Evolutionary conservation across 495 filamentous ascomycete genomes (phyloP).

Genomic region (Aspergillus coremiiformis): DNA sequence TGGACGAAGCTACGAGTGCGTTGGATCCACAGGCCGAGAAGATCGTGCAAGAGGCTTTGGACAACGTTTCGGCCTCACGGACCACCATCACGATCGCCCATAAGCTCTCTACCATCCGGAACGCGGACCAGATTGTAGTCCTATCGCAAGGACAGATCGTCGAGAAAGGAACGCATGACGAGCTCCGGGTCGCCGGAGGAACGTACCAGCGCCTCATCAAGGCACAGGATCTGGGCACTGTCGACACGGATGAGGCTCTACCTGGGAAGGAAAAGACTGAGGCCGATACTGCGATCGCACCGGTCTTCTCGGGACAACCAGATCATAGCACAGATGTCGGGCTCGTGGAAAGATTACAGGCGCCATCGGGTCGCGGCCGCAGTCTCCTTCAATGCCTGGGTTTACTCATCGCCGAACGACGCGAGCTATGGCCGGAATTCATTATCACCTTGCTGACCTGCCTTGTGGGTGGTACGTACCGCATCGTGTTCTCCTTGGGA

Average conservation of each 20-base stretch:
- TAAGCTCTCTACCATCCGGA: constrained; percentile 41
- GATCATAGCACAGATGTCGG: background rate
- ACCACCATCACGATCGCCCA: constrained; percentile 39
- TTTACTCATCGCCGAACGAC: background rate
- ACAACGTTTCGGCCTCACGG: constrained; percentile 20
- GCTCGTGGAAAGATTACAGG: background rate
- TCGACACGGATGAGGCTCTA: background rate
- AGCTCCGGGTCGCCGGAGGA: constrained; percentile 28
- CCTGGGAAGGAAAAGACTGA: background rate
- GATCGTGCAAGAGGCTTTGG: constrained; percentile 32
- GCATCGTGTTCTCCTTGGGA: background rate
- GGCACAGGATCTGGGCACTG: constrained; percentile 14
- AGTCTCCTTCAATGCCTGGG: background rate
- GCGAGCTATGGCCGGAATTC: background rate
- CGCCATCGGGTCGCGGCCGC: background rate
- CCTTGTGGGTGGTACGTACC: background rate
- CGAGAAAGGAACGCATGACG: constrained; percentile 40
- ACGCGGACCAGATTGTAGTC: constrained; percentile 44
- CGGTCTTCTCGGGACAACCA: background rate
- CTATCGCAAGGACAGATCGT: constrained; percentile 34
- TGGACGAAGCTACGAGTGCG: constrained; percentile 39
- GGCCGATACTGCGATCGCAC: background rate
- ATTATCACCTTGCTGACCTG: background rate
- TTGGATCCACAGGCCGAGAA: constrained; percentile 35
- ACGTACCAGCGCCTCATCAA: constrained; percentile 32